These are phyloP conservation scores for Gnetum montanum DNA, from an alignment of 75 land plant species.

Conservation along the genomic window DNA sequence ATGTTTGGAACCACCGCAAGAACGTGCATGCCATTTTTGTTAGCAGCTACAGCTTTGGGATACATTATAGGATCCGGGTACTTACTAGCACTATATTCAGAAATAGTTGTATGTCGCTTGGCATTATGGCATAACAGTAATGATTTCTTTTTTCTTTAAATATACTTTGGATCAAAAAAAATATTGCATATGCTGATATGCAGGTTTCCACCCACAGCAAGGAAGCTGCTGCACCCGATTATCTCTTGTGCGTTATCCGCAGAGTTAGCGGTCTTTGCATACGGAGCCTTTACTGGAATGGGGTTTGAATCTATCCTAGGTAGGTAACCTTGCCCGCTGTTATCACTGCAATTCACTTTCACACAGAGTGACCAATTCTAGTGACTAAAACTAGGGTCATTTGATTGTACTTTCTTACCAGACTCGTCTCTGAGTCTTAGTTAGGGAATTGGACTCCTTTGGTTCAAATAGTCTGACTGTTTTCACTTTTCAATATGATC, in stretches of 20 bases:
- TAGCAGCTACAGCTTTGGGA: constrained; percentile 81
- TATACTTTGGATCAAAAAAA: too few species aligned
- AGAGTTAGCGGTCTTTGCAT: constrained; percentile 66
- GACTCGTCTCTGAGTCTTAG: too few species aligned
- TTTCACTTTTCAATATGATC: too few species aligned
- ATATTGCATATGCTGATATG: constrained; percentile 7
- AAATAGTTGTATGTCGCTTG: background rate
- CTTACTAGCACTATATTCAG: constrained; percentile 6
- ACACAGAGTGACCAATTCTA: too few species aligned
- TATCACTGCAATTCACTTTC: constrained; percentile 10
- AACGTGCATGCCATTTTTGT: constrained; percentile 74
- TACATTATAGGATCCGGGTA: constrained; percentile 89
- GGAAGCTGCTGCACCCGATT: constrained; percentile 86
- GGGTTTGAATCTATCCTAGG: constrained; percentile 81
- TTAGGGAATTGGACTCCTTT: too few species aligned
- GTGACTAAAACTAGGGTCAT: too few species aligned
- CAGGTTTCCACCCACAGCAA: constrained; percentile 68
- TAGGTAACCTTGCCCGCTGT: constrained; percentile 8
- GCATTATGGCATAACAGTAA: background rate
- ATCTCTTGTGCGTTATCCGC: constrained; percentile 82
- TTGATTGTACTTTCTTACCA: too few species aligned
- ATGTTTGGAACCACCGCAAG: constrained; percentile 67
- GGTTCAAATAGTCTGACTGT: too few species aligned
- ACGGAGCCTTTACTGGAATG: constrained; percentile 45
- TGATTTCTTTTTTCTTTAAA: too few species aligned